Evolutionary conservation across 1,284 basidiomycete species (phyloP), one percentile per base, ranked within the genome.

Genomic region (Irpex rosettiformis): DNA sequence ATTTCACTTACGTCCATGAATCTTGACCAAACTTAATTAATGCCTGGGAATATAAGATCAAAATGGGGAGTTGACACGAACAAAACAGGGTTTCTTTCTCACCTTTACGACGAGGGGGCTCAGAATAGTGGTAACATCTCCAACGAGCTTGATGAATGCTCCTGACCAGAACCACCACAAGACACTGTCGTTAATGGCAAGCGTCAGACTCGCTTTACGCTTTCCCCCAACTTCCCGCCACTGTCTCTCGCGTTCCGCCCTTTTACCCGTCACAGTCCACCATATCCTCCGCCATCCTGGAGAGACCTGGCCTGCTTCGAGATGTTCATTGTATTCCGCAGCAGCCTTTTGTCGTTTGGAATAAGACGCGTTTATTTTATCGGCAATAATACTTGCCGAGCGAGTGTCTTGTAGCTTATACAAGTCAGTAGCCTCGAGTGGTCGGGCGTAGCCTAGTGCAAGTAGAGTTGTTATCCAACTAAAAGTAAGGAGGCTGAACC

Each of bases 121-220:
- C 11, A 84, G 86, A n/a, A 93, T 79, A 60, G 86, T 85, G 1
- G 88, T 81, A 1, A 82, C 81, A 67, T 94, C 91, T 1, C 83
- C 81, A 24, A 89, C 71, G 37, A 94, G 76, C 70, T 95, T 96
- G 71, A 94, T 74, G 7, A 89, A 7, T 4, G 91, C 92, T 56
- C 81, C 88, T 2, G 81, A 77, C 93, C 94, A 96, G 70, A 96
- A 93, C 77, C 84, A 88, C 78, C 83, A 86, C 29, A 85, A 85
- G 63, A 96, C 82, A 57, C 87, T 88, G 68, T 96, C 93, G 65
- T 89, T 91, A 69, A 96, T 80, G 0, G 94, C 87, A 74, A 79
- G 77, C 0, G 83, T 75, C 21, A 97, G 80, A 65, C 89, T 92
- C 0, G 94, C 79, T 56, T 77, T 77, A 65, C 80, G 82, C 68